A percentile compares a stretch with the other conserved stretches of the same genome.
These are phyloP conservation scores for Zopfia rhizophila DNA, from an alignment of 2,329 filamentous ascomycete species.

Conservation along the genomic window DNA sequence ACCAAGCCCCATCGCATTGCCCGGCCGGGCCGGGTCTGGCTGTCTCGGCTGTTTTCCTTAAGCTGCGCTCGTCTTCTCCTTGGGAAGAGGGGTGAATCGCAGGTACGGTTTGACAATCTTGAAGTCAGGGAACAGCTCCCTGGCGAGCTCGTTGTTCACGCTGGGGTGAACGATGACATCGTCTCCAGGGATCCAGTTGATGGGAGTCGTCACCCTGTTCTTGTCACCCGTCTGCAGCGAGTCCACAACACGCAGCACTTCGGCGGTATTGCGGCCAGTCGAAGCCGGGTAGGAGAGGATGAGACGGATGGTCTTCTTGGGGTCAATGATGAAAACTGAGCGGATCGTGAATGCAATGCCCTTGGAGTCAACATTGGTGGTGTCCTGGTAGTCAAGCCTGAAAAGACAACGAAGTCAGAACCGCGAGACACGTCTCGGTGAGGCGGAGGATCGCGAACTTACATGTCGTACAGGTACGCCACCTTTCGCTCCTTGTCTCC, in stretches of 20 bases:
- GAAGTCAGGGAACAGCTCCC: constrained; percentile 69
- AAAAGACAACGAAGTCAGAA: constrained; percentile 7
- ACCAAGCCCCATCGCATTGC: constrained; percentile 17
- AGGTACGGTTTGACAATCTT: constrained; percentile 72
- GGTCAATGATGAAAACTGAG: constrained; percentile 73
- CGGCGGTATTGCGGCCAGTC: constrained; percentile 66
- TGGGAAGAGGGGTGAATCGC: constrained; percentile 67
- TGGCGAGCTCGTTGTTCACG: constrained; percentile 68
- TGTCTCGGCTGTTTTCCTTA: constrained; percentile 16
- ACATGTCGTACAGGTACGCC: constrained; percentile 64
- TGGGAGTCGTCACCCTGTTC: constrained; percentile 68
- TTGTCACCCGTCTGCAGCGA: constrained; percentile 68
- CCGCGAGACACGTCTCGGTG: constrained; percentile 23
- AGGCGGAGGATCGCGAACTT: constrained; percentile 27
- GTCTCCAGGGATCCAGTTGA: constrained; percentile 69
- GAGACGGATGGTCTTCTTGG: constrained; percentile 71
- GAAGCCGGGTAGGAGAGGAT: constrained; percentile 72
- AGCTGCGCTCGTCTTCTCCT: constrained; percentile 65
- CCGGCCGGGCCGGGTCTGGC: constrained; percentile 5
- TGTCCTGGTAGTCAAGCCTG: constrained; percentile 64
- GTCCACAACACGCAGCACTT: constrained; percentile 63
- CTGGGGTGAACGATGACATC: constrained; percentile 71
- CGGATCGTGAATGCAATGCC: constrained; percentile 71
- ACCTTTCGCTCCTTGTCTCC: constrained; percentile 64
- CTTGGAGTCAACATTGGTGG: constrained; percentile 68